Evolutionary conservation across 2,329 filamentous ascomycete species (phyloP), one percentile per base, ranked within the genome.

Genomic region (Kalaharituber pfeilii): DNA sequence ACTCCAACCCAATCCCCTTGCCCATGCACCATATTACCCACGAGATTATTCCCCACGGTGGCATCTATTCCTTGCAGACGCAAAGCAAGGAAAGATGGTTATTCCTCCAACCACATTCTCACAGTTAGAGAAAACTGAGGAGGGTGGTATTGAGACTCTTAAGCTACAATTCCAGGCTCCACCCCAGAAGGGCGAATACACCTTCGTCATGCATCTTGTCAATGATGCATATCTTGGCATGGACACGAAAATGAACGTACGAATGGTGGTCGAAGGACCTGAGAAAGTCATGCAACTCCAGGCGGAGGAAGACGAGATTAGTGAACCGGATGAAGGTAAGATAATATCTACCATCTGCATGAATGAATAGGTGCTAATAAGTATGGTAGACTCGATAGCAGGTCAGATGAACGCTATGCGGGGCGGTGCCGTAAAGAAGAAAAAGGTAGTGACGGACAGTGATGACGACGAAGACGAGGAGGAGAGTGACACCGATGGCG

Each of bases 91-190:
- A 65, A 94, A 94, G 70, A 89, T 98, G 70, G 88, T 89, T 18
- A 91, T 98, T 2, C 89, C 89, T 2, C 91, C 93, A 0, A 95
- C 94, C 68, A 86, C 84, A n/a, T 96, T 98, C 70, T 81, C 81
- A 42, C 81, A 81, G 47, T 96, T 98, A 67, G 80, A 79, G 39
- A 76, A 80, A 58, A 84, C 84, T 66, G 89, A 89, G 1, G 96
- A 91, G 1, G 98, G 86, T 71, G 82, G 88, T 64, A 82, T 98
- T 71, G 88, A 96, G 69, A 98, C 91, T 2, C 74, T 96, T 65
- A 96, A 94, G 75, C 89, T 93, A 68, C 86, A 95, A 68, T 98
- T 98, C 69, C 86, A 89, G 61, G 89, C 91, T 1, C 91, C 91
- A 44, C 87, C 89, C 24, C 85, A 94, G 67, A 78, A 86, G 4